Conservation (phyloP, 2,329 filamentous ascomycete species). For the Neospermospora avenae region DNA sequence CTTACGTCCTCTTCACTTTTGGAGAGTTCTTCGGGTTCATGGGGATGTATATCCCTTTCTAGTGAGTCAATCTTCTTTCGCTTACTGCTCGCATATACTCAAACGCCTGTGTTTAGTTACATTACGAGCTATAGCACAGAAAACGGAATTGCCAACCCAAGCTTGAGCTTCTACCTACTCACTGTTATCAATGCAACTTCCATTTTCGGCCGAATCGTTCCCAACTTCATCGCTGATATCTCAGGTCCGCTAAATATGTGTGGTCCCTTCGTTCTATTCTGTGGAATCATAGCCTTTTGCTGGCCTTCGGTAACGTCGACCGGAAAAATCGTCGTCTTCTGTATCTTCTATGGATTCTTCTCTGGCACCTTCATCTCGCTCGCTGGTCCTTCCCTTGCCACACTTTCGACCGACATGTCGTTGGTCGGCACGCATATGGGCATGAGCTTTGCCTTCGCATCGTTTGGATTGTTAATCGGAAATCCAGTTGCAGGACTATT, state of each 20-base stretch:
- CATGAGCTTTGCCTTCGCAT: constrained; percentile 45
- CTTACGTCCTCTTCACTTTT: constrained; percentile 17
- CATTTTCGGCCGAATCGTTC: constrained; percentile 52
- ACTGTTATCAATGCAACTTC: constrained; percentile 34
- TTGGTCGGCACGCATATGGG: constrained; percentile 57
- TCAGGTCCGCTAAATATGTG: constrained; percentile 48
- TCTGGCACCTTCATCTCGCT: constrained; percentile 57
- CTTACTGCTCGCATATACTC: background rate
- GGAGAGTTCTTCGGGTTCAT: constrained; percentile 31
- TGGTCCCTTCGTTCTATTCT: constrained; percentile 44
- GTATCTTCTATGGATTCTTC: constrained; percentile 64
- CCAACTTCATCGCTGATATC: constrained; percentile 50
- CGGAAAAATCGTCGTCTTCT: constrained; percentile 58
- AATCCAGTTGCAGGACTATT: constrained; percentile 30
- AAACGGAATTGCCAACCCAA: constrained; percentile 37
- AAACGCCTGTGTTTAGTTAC: constrained; percentile 32
- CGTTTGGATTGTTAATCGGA: constrained; percentile 35
- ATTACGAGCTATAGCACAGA: constrained; percentile 27
- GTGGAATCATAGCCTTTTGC: constrained; percentile 50
- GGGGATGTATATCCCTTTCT: constrained; percentile 52
- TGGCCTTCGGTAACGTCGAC: constrained; percentile 46
- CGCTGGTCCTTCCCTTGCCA: constrained; percentile 14
- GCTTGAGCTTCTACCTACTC: constrained; percentile 25
- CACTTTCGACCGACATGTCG: constrained; percentile 34
- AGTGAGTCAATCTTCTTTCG: constrained; percentile 17